Conservation (phyloP, 129 eudicot species). For the Centrapalus pauciflorus region DNA sequence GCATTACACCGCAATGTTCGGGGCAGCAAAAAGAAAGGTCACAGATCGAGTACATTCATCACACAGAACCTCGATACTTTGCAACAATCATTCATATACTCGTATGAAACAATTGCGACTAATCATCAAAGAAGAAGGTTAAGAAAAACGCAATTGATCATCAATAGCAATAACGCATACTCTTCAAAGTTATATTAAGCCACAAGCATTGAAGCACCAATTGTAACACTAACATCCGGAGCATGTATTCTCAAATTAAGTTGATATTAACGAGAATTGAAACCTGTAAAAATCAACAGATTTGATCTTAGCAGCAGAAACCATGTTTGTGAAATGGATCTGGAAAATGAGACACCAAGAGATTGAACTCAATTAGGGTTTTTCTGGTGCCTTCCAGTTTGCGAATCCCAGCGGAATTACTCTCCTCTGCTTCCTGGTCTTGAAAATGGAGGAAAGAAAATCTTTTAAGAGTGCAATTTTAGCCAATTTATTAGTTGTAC, state of each 20-base stretch:
- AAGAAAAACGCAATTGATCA: neutral
- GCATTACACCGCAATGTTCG: conserved; percentile 1
- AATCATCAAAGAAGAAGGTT: neutral
- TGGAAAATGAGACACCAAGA: neutral
- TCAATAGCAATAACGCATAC: neutral
- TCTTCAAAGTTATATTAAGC: neutral
- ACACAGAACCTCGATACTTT: neutral
- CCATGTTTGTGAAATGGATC: conserved; percentile 47
- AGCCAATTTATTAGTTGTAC: conserved; percentile 18
- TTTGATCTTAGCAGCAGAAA: conserved; percentile 68
- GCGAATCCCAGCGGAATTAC: neutral
- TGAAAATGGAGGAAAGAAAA: conserved; percentile 19
- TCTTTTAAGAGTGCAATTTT: neutral
- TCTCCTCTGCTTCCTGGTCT: neutral
- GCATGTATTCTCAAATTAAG: neutral
- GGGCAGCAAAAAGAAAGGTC: neutral
- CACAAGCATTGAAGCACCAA: conserved; percentile 9
- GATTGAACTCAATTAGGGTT: conserved; percentile 22
- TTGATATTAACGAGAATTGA: neutral
- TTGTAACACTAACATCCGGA: conserved; percentile 1
- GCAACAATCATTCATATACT: neutral
- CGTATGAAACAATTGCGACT: neutral
- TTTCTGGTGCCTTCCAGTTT: neutral
- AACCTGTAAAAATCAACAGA: conserved; percentile 95
- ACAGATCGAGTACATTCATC: conserved; percentile 11